These are phyloP conservation scores for Rutstroemia sydowiana DNA, from an alignment of 2,329 filamentous ascomycete genomes.

Conservation along the genomic window DNA sequence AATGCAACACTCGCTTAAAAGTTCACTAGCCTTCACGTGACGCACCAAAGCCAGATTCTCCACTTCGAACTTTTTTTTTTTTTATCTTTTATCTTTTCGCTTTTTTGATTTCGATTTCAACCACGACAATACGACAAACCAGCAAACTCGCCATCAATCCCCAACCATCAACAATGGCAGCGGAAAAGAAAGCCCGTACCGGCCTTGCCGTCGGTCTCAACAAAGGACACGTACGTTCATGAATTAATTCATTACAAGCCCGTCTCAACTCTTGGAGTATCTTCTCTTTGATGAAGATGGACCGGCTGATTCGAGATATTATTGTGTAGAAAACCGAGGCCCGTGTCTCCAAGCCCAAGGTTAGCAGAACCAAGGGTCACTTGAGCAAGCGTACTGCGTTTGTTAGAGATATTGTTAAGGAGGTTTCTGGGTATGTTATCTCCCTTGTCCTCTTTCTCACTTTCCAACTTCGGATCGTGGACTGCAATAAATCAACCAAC, in stretches of 20 bases:
- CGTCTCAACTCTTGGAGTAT: constrained; percentile 70
- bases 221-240: constrained; percentile 51
- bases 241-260: constrained; percentile 28
- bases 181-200: constrained; percentile 49
- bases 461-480: too few relatives aligned
- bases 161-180: constrained; percentile 41
- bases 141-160: constrained; percentile 8
- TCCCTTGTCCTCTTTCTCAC: constrained; percentile 1
- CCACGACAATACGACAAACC: constrained; percentile 5
- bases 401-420: constrained; percentile 95
- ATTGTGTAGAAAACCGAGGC: constrained; percentile 69
- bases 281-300: constrained; percentile 38
- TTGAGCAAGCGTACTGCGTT: constrained; percentile 95
- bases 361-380: constrained; percentile 87
- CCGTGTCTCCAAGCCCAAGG: constrained; percentile 68
- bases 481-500: neutral
- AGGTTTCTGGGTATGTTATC: constrained; percentile 79
- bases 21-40: neutral
- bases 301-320: constrained; percentile 23
- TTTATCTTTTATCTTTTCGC: too few relatives aligned
- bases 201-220: constrained; percentile 56
- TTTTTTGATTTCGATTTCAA: neutral
- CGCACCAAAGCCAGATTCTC: neutral
- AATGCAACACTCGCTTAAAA: neutral
- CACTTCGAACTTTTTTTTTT: neutral